Base-by-base conservation (phyloP, 805 yeast genomes). In the Nakazawaea peltata region DNA sequence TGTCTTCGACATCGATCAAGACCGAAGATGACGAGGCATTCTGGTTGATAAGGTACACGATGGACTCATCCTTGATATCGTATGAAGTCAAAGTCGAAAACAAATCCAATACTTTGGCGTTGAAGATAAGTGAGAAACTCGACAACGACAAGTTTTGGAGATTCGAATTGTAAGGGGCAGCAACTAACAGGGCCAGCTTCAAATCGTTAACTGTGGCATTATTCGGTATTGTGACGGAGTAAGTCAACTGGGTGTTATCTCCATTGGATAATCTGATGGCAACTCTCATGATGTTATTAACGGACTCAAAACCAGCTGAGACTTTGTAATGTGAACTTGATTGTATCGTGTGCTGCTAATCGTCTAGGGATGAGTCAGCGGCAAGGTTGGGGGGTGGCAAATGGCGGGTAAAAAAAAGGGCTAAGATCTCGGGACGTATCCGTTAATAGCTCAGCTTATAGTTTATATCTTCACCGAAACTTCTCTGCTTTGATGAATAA, bases 151-250 rank as follows among this genome's bases (percentile, higher is more conserved):
- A 24, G 16, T 28, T 19, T 4, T 30, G 33, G 12, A 37, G 23
- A 18, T 37, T 30, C 9, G 40, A 32, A 19, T 34, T 33, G 6
- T 48, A 28, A 7, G 59, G 59, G 22, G 61, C 47, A 3, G 67
- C 65, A 18, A 65, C 68, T 33, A 61, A 55, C 15, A 74, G 68
- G 5, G 71, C 62, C 30, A 58, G 56, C 36, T 65, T 62, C 43
- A 74, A 59, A 41, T 71, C 75, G 26, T 62, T 69, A 26, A 71
- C 75, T 1, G 77, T 65, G 33, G 75, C 58, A 47, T 67, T 64
- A 39, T 68, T 68, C 9, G 77, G 70, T 21, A 71, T 55, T n/a
- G 73, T 66, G 40, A 72, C 60, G 18, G 63, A 46, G 49, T 62
- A 69, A 10, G 65, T 46, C 39, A 33, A 17, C 26, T 29, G 34